Percentiles rank a stretch among this genome's conserved stretches.
phyloP scores from a whole-genome alignment of 768 basidiomycete species.

The Trametes villosa region DNA sequence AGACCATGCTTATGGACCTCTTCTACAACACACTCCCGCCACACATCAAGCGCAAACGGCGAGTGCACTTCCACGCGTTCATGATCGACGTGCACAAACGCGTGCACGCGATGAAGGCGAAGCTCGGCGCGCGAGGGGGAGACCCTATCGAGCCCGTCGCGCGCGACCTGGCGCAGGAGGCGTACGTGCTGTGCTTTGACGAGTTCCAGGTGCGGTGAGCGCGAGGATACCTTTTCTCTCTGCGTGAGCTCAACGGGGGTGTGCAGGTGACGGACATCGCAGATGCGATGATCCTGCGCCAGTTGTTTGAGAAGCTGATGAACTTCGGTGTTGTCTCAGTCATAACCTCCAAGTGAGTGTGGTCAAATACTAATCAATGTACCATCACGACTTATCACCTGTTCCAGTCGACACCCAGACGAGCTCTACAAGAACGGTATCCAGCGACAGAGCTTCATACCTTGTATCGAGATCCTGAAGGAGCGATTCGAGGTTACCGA shows the following conservation, averaged over 20 bases:
- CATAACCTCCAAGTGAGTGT: constrained; percentile 94
- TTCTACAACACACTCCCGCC: constrained; percentile 85
- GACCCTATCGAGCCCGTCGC: constrained; percentile 91
- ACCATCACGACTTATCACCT: neutral
- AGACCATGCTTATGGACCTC: constrained; percentile 99
- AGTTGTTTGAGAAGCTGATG: constrained; percentile 84
- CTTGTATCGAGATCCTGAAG: constrained; percentile 93
- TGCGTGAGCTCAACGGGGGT: constrained; percentile 13
- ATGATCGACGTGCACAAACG: constrained; percentile 99
- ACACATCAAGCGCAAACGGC: constrained; percentile 69
- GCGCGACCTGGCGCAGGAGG: constrained; percentile 81
- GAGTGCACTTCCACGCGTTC: constrained; percentile 98
- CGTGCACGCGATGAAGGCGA: constrained; percentile 78
- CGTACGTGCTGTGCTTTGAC: constrained; percentile 91
- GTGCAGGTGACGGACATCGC: constrained; percentile 92
- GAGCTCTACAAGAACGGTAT: constrained; percentile 99
- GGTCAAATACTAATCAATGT: neutral
- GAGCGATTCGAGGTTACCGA: constrained; percentile 85
- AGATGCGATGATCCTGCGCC: constrained; percentile 95
- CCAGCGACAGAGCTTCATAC: constrained; percentile 92
- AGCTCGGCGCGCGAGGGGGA: constrained; percentile 67
- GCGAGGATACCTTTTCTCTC: constrained; percentile 6
- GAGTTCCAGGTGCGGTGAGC: constrained; percentile 84
- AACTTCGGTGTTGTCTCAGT: constrained; percentile 91
- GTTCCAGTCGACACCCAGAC: constrained; percentile 88